phyloP scores from a whole-genome alignment of 805 yeast genomes.

The Candida anglica region DNA sequence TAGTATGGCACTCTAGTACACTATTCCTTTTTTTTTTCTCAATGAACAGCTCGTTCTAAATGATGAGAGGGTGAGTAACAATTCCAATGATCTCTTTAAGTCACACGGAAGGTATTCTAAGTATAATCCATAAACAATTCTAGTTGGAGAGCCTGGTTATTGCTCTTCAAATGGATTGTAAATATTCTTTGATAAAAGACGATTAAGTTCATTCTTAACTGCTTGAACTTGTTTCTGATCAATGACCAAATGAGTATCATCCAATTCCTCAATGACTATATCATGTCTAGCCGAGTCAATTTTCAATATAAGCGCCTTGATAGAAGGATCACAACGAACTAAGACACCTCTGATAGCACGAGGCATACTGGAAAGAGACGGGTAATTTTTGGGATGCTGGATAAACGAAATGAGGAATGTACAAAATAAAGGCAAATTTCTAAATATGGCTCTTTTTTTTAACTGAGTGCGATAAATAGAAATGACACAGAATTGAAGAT shows the following conservation, averaged over 20 bases:
- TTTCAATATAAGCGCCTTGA: constrained; percentile 77
- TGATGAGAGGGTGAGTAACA: no score
- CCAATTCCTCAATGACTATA: constrained; percentile 70
- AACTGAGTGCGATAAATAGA: not conserved
- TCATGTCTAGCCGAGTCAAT: constrained; percentile 77
- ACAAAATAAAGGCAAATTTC: not conserved
- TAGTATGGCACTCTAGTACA: no score
- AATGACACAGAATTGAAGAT: not conserved
- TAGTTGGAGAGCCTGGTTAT: constrained; percentile 1
- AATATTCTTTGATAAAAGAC: constrained; percentile 74
- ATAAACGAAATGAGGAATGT: not conserved
- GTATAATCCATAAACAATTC: no score
- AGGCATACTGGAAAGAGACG: constrained; percentile 25
- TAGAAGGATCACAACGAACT: constrained; percentile 81
- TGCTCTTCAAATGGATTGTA: constrained; percentile 82
- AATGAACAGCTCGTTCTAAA: no score
- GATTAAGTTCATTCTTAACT: constrained; percentile 74
- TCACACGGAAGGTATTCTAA: no score
- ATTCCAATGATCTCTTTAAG: no score
- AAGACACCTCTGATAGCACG: constrained; percentile 41
- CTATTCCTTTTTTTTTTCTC: no score
- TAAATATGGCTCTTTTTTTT: not conserved
- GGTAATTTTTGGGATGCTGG: not conserved
- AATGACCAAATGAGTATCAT: constrained; percentile 84
- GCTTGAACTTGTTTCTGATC: constrained; percentile 72